phyloP scores from a whole-genome alignment of 2,329 filamentous ascomycete genomes.

The Ascosphaera acerosa region DNA sequence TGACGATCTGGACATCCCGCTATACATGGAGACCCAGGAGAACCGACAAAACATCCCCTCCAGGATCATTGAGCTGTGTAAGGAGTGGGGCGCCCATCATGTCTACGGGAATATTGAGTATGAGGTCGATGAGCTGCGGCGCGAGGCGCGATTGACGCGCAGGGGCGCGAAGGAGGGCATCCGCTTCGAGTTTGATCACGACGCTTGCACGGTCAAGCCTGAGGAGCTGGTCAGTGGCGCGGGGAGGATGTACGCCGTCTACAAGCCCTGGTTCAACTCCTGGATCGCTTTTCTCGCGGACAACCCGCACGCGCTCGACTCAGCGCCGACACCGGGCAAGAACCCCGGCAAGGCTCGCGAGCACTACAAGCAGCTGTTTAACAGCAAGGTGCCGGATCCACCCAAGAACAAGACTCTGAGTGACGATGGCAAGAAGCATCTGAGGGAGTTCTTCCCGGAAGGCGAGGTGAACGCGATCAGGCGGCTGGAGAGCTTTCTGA shows the following conservation, averaged over 20 bases:
- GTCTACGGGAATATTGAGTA: constrained; percentile 72
- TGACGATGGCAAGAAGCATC: constrained; percentile 31
- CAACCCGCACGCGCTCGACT: constrained; percentile 39
- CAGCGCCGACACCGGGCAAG: constrained; percentile 29
- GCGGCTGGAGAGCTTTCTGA: constrained; percentile 40
- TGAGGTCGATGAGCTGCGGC: constrained; percentile 66
- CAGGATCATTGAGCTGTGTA: constrained; percentile 37
- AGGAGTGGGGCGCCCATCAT: constrained; percentile 47
- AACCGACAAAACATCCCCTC: constrained; percentile 35
- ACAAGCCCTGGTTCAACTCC: constrained; percentile 53
- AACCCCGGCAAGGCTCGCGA: constrained; percentile 28
- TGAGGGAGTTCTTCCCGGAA: constrained; percentile 40
- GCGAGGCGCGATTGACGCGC: constrained; percentile 43
- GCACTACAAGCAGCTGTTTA: constrained; percentile 32
- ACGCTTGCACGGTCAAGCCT: constrained; percentile 61
- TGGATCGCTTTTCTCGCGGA: constrained; percentile 52
- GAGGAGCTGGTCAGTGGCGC: constrained; percentile 38
- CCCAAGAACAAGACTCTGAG: constrained; percentile 38
- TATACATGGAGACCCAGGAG: constrained; percentile 48
- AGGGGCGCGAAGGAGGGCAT: constrained; percentile 37
- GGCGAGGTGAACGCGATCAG: constrained; percentile 46
- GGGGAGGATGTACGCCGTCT: constrained; percentile 64
- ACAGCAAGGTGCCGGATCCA: constrained; percentile 31
- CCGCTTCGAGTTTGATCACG: constrained; percentile 45
- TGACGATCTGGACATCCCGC: constrained; percentile 44